These are phyloP conservation scores for Akanthomyces lecanii DNA, from an alignment of 2,329 filamentous ascomycete species.

Conservation along the genomic window DNA sequence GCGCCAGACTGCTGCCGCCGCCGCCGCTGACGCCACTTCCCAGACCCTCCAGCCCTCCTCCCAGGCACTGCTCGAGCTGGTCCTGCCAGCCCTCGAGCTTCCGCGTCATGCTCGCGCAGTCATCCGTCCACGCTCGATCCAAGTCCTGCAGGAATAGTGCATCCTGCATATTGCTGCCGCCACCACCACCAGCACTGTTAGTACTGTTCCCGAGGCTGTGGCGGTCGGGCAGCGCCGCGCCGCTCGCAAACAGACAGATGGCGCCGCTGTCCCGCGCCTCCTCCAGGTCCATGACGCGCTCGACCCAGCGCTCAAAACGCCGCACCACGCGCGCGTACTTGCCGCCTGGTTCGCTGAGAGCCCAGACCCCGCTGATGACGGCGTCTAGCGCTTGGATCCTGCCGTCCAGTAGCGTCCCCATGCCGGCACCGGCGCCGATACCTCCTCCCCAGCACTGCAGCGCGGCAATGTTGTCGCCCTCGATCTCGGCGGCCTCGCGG, in stretches of 20 bases:
- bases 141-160: conserved; percentile 52
- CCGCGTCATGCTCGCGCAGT: conserved; percentile 48
- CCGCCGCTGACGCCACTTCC: conserved; percentile 9
- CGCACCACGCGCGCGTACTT: conserved; percentile 52
- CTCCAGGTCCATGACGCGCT: conserved; percentile 43
- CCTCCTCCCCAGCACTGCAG: conserved; percentile 46
- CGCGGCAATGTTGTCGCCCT: conserved; percentile 48
- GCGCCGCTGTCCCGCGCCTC: conserved; percentile 38
- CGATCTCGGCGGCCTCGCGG: conserved; percentile 41
- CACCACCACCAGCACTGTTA: conserved; percentile 19
- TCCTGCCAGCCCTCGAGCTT: conserved; percentile 52
- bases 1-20: conserved; percentile 35
- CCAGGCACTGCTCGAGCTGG: conserved; percentile 36
- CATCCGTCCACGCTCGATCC: conserved; percentile 55
- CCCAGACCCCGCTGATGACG: conserved; percentile 54
- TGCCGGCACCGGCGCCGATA: conserved; percentile 22
- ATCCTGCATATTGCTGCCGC: conserved; percentile 17
- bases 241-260: conserved; percentile 26
- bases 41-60: neutral
- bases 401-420: conserved; percentile 47
- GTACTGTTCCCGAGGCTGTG: conserved; percentile 27
- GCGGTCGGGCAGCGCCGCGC: conserved; percentile 23
- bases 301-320: conserved; percentile 58
- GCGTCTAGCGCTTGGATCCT: conserved; percentile 55
- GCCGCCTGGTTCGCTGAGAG: conserved; percentile 51